Base-by-base conservation (phyloP, 352 stramenopile species). In the Phytophthora boehmeriae region DNA sequence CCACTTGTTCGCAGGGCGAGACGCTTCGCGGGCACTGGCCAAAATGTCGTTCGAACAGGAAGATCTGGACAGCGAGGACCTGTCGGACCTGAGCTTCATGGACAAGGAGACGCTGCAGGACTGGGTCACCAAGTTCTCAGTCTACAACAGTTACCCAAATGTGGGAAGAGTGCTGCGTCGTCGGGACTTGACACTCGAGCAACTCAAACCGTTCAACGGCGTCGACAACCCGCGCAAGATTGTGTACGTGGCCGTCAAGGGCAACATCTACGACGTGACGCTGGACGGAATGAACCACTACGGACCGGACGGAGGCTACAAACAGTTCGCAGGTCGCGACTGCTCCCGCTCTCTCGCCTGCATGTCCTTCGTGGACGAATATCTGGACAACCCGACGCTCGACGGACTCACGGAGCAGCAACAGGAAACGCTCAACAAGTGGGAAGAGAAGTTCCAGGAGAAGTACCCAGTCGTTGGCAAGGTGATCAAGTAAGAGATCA, bases 221-320 rank as follows among this genome's bases (percentile, higher is more conserved):
- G 64, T 89, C 17, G 78, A 93, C 69, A 83, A 89, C 59, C 88
- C 90, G 32, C 81, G 87, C 54, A 79, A 96, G 46, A 97, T 88
- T 17, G 96, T 98, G 52, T 99, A 99, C 69, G 76, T 99, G 36
- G 96, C 77, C 19, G 67, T 97, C 4, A 94, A 95, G 17, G 88
- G 95, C 61, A 97, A 97, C 52, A 96, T 99, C 39, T 99, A 98
- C 78, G 97, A 99, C 76, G 92, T 98, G 46, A 98, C 93, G 19
- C 96, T 98, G 70, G 96, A 98, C 49, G 89, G 96, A 5, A 59
- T 83, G 9, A 76, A 87, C 25, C 97, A 98, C 76, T 99, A 99
- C 75, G 93, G 93, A 30, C 83, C 92, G 1, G 90, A 92, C 35
- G 89, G 95, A 17, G 83, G 92, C 32, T 99, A 99, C 81, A 90